Evolutionary conservation across 169 alveolate species (phyloP), one percentile per base, ranked within the genome.

Genomic region (Eimeria falciformis): DNA sequence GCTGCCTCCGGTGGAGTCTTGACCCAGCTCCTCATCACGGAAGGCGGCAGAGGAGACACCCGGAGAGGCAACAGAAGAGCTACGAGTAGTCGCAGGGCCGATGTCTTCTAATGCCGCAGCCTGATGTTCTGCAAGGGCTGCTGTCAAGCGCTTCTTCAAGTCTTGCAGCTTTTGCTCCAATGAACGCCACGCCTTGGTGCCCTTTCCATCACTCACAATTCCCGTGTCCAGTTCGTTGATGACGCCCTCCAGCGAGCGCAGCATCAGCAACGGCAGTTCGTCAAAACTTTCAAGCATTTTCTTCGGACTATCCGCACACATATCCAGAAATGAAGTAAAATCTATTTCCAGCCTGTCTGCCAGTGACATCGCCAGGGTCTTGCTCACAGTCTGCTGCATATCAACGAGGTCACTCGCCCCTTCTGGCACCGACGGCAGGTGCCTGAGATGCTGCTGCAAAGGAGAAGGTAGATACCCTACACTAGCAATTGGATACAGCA

Each of bases 401-500:
- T 81, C 90, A 43, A 29, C 4, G 12, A 71, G 23, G 37, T 50
- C 66, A 29, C 69, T 27, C 23, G 43, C 50, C 43, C 18, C 23
- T 53, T 81, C 77, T 5, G 77, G 55, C 21, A 27, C 58, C 75
- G 53, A 6, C 4, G 75, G 56, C 37, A 65, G 58, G 40, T 53
- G 37, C 40, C 78, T 81, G 27, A 43, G 75, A 43, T 75, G 90
- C 14, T 75, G 65, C 90, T 77, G 75, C 73, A 81, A 46, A 53
- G 46, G 58, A 12, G 90, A 21, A 21, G 90, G 90, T 75, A 81
- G 45, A 33, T 81, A 81, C 62, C 90, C 90, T 37, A 81, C 90
- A 40, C 90, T 81, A 1, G 90, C 55, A 23, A 90, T 90, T 47
- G 90, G 94, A 40, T 90, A 86, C 18, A 90, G 87, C 71, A 90